Conservation (phyloP, 345 rosid species). For the Mangifera indica region DNA sequence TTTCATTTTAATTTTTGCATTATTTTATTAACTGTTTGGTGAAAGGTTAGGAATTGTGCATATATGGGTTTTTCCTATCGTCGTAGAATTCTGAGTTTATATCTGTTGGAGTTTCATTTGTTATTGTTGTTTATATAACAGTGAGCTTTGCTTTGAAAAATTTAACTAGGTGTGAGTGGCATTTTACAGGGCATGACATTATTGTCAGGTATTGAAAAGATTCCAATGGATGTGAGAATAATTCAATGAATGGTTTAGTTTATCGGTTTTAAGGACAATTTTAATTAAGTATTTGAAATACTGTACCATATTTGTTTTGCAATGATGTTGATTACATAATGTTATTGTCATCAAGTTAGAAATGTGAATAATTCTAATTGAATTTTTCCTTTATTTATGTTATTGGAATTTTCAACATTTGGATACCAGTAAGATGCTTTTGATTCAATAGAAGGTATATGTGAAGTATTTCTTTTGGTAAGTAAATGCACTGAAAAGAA, state of each 20-base stretch:
- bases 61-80: neutral
- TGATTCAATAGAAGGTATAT: too few relatives aligned
- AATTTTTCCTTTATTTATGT: too few relatives aligned
- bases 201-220: neutral
- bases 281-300: neutral
- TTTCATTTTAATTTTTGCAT: neutral
- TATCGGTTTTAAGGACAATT: neutral
- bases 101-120: neutral
- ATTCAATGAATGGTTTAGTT: neutral
- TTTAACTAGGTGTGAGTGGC: too few relatives aligned
- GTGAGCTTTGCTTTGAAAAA: too few relatives aligned
- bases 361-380: too few relatives aligned
- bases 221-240: neutral
- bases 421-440: too few relatives aligned
- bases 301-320: neutral
- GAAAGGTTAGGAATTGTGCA: neutral
- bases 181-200: constrained; percentile 2
- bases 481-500: too few relatives aligned
- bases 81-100: neutral
- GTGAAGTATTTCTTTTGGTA: too few relatives aligned
- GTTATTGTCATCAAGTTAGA: neutral
- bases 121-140: neutral
- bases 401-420: too few relatives aligned
- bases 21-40: neutral
- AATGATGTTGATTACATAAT: neutral